Evolutionary conservation across 2,329 filamentous ascomycete species (phyloP).

Genomic region (Tolypocladium endophyticum): DNA sequence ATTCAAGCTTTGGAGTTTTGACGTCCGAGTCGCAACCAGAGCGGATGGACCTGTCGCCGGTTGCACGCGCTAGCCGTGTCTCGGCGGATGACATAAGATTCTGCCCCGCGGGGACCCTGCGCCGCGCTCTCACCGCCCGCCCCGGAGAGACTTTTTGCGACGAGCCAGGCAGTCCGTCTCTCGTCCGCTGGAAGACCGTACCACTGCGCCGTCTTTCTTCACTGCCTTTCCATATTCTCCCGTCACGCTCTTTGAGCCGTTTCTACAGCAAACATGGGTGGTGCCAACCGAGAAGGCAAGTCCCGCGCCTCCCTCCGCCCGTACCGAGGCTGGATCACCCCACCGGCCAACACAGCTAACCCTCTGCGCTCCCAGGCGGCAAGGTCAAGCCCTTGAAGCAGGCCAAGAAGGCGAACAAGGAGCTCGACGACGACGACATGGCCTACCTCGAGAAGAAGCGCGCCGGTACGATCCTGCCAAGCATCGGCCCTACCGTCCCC

Average conservation of each 20-base stretch:
- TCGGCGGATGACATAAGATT: slow-evolving; percentile 1
- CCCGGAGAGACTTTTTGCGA: background rate
- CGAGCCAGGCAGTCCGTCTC: background rate
- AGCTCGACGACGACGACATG: slow-evolving; percentile 78
- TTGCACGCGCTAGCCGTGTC: background rate
- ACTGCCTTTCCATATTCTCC: background rate
- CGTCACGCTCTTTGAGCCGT: background rate
- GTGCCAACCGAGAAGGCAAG: slow-evolving; percentile 27
- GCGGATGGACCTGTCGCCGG: background rate
- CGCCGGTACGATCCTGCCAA: slow-evolving; percentile 52
- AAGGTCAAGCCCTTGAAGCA: slow-evolving; percentile 81
- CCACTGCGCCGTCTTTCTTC: background rate
- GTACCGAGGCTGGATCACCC: background rate
- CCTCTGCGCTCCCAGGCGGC: slow-evolving; percentile 45
- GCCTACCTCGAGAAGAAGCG: slow-evolving; percentile 76
- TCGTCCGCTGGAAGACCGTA: background rate
- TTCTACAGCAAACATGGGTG: slow-evolving; percentile 19
- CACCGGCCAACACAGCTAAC: background rate
- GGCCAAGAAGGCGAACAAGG: slow-evolving; percentile 74
- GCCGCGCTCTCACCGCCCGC: background rate
- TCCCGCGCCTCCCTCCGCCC: background rate
- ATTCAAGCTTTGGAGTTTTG: background rate
- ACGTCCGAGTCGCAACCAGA: background rate
- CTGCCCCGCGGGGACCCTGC: background rate
- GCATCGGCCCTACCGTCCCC: background rate